phyloP scores from a whole-genome alignment of 1,284 basidiomycete species.

The Cutaneotrichosporon cyanovorans region DNA sequence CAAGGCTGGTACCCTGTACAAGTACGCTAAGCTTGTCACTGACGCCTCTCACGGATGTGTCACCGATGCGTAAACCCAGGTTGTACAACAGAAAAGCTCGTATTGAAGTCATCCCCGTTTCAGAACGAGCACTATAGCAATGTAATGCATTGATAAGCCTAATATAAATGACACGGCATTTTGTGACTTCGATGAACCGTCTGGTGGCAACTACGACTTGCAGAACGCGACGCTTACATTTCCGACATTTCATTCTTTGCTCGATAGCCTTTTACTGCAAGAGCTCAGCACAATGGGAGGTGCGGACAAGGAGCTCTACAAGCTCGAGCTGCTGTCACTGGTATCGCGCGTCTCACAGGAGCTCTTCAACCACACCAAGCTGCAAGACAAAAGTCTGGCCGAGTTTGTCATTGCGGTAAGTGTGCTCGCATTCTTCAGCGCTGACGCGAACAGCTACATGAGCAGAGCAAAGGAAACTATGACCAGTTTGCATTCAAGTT shows the following conservation, averaged over 20 bases:
- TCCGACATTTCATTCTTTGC: too few relatives aligned
- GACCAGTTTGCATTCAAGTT: conserved; percentile 73
- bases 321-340: conserved; percentile 82
- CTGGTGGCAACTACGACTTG: too few relatives aligned
- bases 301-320: conserved; percentile 75
- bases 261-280: too few relatives aligned
- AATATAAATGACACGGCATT: too few relatives aligned
- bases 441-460: conserved; percentile 56
- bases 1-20: conserved; percentile 72
- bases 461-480: conserved; percentile 56
- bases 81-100: neutral
- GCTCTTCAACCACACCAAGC: conserved; percentile 67
- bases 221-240: too few relatives aligned
- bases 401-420: conserved; percentile 78
- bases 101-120: neutral
- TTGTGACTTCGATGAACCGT: too few relatives aligned
- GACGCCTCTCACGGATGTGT: conserved; percentile 55
- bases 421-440: conserved; percentile 4
- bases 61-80: conserved; percentile 21
- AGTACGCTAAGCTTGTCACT: conserved; percentile 73
- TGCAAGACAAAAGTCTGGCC: conserved; percentile 84
- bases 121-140: neutral
- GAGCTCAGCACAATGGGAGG: conserved; percentile 11
- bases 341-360: conserved; percentile 84
- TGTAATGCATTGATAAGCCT: too few relatives aligned